Base-by-base conservation (phyloP, 2,329 filamentous ascomycete genomes). In the Colletotrichum plurivorum region DNA sequence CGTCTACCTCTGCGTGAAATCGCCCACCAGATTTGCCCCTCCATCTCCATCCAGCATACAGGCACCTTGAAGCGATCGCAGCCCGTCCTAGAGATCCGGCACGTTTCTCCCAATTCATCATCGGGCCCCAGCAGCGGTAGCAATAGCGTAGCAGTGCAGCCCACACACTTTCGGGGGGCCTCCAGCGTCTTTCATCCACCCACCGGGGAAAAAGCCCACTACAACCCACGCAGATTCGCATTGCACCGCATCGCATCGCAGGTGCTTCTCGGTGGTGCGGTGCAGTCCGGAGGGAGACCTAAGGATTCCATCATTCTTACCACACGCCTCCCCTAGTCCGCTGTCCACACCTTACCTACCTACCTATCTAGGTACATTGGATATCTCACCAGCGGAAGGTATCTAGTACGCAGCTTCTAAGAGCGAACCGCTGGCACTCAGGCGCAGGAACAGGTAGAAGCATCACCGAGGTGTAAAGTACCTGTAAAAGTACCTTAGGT, bases 191-290 rank as follows among this genome's bases (percentile, higher is more conserved):
- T 36, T 36, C 31, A 36, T 36, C 31, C n/a, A 51, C 18, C 48
- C 20, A 22, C 48, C 45, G 45, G 45, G 18, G 16, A 46, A 36
- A 31, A 36, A 36, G 15, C 13, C 41, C 41, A 43, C 41, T 22
- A 52, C 31, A 60, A 12, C n/a, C 53, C 48, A 60, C 48, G 39
- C 45, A 59, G 16, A 62, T 54, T 20, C 20, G 25, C 49, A 52
- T 43, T 43, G 55, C 48, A 45, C 27, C 49, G 61, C 41, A 54
- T 53, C 48, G 59, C 52, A 66, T 48, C 57, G 63, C 63, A 65
- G 46, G 9, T 36, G 31, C 31, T 36, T 36, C 31, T 36, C 31
- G 31, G 31, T 36, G 31, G 8, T 36, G 31, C 10, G 31, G 31
- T 36, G 31, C 31, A 36, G 31, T 3, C 31, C 31, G 31, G 31